Evolutionary conservation across 495 filamentous ascomycete genomes (phyloP).

Genomic region (Penicillium coffeae): DNA sequence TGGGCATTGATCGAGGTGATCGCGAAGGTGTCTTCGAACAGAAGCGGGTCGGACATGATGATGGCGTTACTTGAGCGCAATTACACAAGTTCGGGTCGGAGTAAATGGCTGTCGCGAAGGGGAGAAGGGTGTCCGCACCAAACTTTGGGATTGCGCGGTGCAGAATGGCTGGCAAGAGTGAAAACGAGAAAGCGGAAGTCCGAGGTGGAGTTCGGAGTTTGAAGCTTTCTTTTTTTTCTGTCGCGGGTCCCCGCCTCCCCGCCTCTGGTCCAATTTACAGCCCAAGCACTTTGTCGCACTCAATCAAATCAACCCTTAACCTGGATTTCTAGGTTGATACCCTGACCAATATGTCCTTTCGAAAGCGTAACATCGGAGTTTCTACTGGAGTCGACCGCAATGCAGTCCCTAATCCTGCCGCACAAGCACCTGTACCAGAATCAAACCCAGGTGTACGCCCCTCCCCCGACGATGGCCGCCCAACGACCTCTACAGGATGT

Average conservation of each 20-base stretch:
- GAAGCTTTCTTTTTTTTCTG: conserved; percentile 33
- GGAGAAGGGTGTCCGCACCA: no score
- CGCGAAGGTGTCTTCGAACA: conserved; percentile 90
- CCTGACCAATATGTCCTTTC: conserved; percentile 77
- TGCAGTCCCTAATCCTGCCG: conserved; percentile 22
- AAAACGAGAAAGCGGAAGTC: conserved; percentile 10
- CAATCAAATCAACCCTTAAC: no score
- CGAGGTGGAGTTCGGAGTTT: conserved; percentile 20
- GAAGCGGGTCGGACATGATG: conserved; percentile 69
- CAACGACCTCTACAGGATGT: conserved; percentile 87
- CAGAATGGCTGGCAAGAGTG: conserved; percentile 1
- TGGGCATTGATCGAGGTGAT: conserved; percentile 69
- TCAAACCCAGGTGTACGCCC: conserved; percentile 70
- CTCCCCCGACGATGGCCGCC: conserved; percentile 82
- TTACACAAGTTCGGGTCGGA: no score
- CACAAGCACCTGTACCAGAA: conserved; percentile 35
- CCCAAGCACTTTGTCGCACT: no score
- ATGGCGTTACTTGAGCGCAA: conserved; percentile 22
- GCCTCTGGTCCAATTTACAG: conserved; percentile 16
- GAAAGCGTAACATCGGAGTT: conserved; percentile 78
- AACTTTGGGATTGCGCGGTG: no score
- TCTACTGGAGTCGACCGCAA: conserved; percentile 37
- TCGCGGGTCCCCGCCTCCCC: no score
- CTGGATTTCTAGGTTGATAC: no score
- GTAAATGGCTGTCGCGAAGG: conserved; percentile 2